phyloP scores from a whole-genome alignment of 2,329 filamentous ascomycete genomes.

The Xylaria sp. region DNA sequence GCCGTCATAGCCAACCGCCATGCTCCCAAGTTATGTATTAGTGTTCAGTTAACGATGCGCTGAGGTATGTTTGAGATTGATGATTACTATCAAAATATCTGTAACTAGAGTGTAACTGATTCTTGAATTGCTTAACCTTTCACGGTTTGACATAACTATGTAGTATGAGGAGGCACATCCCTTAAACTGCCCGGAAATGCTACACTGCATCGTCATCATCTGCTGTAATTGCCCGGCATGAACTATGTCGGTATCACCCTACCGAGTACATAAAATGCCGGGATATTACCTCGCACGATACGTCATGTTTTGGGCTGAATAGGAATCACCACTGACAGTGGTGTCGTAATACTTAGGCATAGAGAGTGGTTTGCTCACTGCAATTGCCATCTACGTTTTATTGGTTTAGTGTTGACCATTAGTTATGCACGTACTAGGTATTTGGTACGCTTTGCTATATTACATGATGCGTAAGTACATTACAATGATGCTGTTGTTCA shows the following conservation, averaged over 20 bases:
- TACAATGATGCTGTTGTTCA: neutral
- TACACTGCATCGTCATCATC: neutral
- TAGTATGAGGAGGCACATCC: neutral
- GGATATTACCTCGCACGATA: neutral
- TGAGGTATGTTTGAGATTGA: neutral
- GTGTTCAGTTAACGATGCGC: neutral
- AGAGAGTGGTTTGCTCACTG: neutral
- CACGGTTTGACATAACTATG: neutral
- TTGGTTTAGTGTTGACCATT: neutral
- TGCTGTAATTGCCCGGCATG: neutral
- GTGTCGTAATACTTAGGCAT: neutral
- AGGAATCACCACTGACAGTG: neutral
- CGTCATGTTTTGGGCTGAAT: neutral
- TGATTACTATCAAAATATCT: neutral
- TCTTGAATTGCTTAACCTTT: neutral
- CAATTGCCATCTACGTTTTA: neutral
- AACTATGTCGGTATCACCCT: neutral
- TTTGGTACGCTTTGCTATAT: neutral
- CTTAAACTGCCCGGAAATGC: neutral
- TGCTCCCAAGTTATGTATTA: too few relatives aligned
- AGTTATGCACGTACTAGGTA: neutral
- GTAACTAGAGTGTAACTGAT: neutral
- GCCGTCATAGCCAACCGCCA: neutral
- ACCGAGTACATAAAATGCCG: neutral
- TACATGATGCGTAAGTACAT: neutral